Evolutionary conservation across 768 basidiomycete species (phyloP), one percentile per base, ranked within the genome.

Genomic region (Lactifluus pinguis): DNA sequence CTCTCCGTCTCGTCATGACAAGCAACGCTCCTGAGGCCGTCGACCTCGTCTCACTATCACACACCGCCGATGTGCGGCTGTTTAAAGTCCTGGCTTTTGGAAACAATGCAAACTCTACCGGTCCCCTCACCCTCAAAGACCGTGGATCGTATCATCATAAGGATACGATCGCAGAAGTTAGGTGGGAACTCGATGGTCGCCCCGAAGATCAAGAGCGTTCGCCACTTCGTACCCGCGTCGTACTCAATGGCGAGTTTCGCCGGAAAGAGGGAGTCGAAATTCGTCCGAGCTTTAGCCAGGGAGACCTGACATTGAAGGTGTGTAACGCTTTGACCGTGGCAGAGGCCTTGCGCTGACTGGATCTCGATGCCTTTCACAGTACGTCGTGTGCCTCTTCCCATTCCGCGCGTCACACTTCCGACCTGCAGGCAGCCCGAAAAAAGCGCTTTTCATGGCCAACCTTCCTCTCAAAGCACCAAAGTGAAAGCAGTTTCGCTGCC

Each of bases 21-120:
- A 47, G 62, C 41, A 21, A 52, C 25, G 44, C 14, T n/a, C 29
- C 10, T 2, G 14, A 51, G n/a, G 55, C 55, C 2, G 36, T 65
- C 8, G 64, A 63, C 11, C 41, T 65, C 4, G 10, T 56, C 15
- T n/a, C 57, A 8, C 41, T 48, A 13, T 44, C 41, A 17, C 15
- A 42, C 41, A 15, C 7, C 13, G 55, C 59, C 47, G 45, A 65
- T 8, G 61, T 62, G 32, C 61, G 53, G 15, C 32, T 65, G 13
- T 30, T 55, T 9, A 65, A 63, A 42, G 53, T 54, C 34, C n/a
- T 62, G 13, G 61, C 30, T 13, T 65, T 65, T 36, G 64, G 64
- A 50, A 29, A 62, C 4, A 10, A 53, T 10, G 57, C 44, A 21
- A 21, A 48, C 10, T 19, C 14, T 19, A 13, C 55, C 17, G 36